Conservation (phyloP, 1,284 basidiomycete genomes). For the Caloboletus firmus region DNA sequence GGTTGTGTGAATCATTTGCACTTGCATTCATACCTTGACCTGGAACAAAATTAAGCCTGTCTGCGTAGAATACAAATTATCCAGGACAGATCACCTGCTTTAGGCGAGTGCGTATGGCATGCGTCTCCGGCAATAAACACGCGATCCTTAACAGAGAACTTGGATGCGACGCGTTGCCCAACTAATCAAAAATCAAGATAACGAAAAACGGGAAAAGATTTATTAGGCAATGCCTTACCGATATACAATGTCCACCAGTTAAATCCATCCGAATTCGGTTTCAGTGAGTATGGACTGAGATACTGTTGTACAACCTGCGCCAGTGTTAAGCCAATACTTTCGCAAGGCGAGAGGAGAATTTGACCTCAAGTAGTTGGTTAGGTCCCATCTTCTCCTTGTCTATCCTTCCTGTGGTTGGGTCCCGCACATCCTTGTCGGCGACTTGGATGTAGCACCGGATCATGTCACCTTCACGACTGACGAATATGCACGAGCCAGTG, state of each 20-base stretch:
- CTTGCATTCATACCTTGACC: constrained; percentile 73
- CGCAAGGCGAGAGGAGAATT: neutral
- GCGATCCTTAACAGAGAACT: constrained; percentile 42
- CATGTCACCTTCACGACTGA: constrained; percentile 43
- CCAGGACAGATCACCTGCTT: constrained; percentile 38
- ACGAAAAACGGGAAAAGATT: neutral
- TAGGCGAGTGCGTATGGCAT: constrained; percentile 54
- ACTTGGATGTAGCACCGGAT: constrained; percentile 51
- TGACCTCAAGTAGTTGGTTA: constrained; percentile 41
- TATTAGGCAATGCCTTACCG: constrained; percentile 20
- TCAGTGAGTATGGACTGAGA: constrained; percentile 46
- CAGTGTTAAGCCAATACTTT: neutral
- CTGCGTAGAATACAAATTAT: neutral
- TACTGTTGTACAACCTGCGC: constrained; percentile 25
- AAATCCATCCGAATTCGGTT: constrained; percentile 39
- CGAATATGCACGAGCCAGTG: constrained; percentile 48
- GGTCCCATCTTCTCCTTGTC: constrained; percentile 46
- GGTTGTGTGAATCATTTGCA: constrained; percentile 51
- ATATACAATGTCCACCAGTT: constrained; percentile 51
- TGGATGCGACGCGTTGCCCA: constrained; percentile 48
- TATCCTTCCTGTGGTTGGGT: constrained; percentile 37
- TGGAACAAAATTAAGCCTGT: constrained; percentile 22
- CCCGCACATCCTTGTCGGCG: constrained; percentile 37
- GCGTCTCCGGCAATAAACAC: constrained; percentile 50
- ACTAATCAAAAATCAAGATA: constrained; percentile 23